phyloP scores from a whole-genome alignment of 495 filamentous ascomycete species.

The Haplographium delicatum region DNA sequence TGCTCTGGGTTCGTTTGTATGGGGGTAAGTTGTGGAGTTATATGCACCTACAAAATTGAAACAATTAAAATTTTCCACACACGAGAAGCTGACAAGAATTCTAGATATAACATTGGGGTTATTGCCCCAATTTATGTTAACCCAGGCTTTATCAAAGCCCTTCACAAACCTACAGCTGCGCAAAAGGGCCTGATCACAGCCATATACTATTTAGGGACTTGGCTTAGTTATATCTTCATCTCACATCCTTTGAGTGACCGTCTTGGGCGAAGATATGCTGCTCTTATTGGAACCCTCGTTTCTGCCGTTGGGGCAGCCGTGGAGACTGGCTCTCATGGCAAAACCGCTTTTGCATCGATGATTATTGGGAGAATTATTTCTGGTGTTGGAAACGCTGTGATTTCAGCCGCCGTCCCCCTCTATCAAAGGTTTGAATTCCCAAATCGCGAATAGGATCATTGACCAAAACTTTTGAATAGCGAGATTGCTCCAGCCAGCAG shows the following conservation, averaged over 20 bases:
- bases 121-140: constrained; percentile 51
- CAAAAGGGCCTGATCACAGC: constrained; percentile 47
- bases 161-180: constrained; percentile 37
- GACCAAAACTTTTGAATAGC: too few relatives aligned
- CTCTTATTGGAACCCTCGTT: constrained; percentile 38
- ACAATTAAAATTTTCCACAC: not conserved
- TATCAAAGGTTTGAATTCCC: constrained; percentile 51
- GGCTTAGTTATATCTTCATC: constrained; percentile 48
- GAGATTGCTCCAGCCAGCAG: constrained; percentile 48
- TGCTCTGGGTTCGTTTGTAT: constrained; percentile 52
- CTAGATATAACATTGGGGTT: constrained; percentile 53
- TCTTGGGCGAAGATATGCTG: constrained; percentile 46
- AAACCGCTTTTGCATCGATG: constrained; percentile 44
- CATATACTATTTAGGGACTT: constrained; percentile 54
- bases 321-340: constrained; percentile 36
- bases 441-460: too few relatives aligned
- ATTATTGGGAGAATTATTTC: constrained; percentile 46
- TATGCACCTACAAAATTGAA: not conserved
- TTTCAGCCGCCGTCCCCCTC: constrained; percentile 50
- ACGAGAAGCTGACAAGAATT: not conserved
- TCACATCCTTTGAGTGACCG: constrained; percentile 42
- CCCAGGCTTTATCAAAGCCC: constrained; percentile 41
- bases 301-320: constrained; percentile 43
- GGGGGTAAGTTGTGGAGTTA: constrained; percentile 42
- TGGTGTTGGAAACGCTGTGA: constrained; percentile 44